Base-by-base conservation (phyloP, 2,329 filamentous ascomycete species). In the Exophiala oligosperma region DNA sequence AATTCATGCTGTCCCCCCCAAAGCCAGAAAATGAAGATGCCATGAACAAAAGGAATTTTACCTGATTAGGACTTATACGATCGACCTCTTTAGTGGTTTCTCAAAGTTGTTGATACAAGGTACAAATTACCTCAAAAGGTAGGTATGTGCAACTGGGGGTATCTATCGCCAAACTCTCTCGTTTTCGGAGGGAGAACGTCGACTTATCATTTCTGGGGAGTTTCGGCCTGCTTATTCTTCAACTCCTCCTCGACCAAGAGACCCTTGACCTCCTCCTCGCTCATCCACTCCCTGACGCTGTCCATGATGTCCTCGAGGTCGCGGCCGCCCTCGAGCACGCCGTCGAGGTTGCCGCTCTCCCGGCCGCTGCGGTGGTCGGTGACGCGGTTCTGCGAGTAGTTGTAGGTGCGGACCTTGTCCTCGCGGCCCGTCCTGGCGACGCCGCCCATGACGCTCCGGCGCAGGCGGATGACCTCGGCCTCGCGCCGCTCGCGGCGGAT, bases 331-430 rank as follows among this genome's bases (percentile, higher is more conserved):
- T 81, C 83, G 54, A 96, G 79, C n/a, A 96, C 88, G 68, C 89
- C 84, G 51, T 90, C 86, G 61, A 97, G 76, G 70, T 92, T 90
- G 70, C 93, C 86, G 12, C 92, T 81, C 56, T 92, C 92, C 40
- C 89, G 72, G 0, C 89, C 91, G 67, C 88, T 91, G 41, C 92
- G 81, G 74, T 97, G 92, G 69, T 97, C 92, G 1, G 92, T 96
- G 65, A 94, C 92, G 44, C 92, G 81, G 73, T 92, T 87, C 73
- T 90, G 86, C 3, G 79, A 79, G 73, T 79, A 89, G 72, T 97
- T 96, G 74, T 97, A 97, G 0, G 92, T 97, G 60, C 92, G 81
- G 58, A 99, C 88, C 78, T 99, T 99, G 77, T 97, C 92, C 48
- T 91, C 91, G 43, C 94, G 83, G 4, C 92, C 94, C 77, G 94